Base-by-base conservation (phyloP, 768 basidiomycete genomes). In the Brasilioporus rufonigricans region DNA sequence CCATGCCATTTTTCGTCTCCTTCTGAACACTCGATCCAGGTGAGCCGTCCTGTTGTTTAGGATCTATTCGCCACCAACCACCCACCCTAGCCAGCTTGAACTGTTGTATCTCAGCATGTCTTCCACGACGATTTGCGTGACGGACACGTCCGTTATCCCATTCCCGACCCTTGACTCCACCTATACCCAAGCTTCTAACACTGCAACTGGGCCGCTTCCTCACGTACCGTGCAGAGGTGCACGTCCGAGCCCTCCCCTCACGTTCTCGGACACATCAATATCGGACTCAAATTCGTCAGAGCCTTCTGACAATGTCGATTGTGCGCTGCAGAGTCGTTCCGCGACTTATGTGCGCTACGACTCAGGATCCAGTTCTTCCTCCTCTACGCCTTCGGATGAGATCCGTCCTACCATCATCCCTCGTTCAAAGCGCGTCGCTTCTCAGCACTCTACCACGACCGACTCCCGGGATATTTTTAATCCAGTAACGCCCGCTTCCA, bases 141-240 rank as follows among this genome's bases (percentile, higher is more conserved):
- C 63, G 50, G 61, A 65, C 55, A 62, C 54, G 21, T 62, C 64
- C 62, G 63, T 57, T 48, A 62, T 65, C 55, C 65, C 61, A 56
- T 70, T 59, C 58, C 71, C 61, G 39, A 61, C 38, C 23, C 52
- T 67, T 49, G 64, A 27, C 46, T 61, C 58, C 40, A 48, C 53
- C 55, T 64, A 67, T 51, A 62, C 64, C 44, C 72, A 71, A 44
- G 66, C 72, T 54, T 72, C 81, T 39, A 88, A 85, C 68, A 69
- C 76, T 29, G 83, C 87, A 31, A 78, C 81, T 3, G 73, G 74
- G 9, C 79, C 86, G 51, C 78, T 87, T n/a, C 86, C 86, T 16
- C 73, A 80, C 48, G 76, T 88, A 49, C 84, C 88, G 35, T 80
- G 85, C 50, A 74, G 85, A 45, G 67, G 64, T 33, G 64, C 62